Base-by-base conservation (phyloP, 768 basidiomycete species). In the Coprinopsis strossmayeri region DNA sequence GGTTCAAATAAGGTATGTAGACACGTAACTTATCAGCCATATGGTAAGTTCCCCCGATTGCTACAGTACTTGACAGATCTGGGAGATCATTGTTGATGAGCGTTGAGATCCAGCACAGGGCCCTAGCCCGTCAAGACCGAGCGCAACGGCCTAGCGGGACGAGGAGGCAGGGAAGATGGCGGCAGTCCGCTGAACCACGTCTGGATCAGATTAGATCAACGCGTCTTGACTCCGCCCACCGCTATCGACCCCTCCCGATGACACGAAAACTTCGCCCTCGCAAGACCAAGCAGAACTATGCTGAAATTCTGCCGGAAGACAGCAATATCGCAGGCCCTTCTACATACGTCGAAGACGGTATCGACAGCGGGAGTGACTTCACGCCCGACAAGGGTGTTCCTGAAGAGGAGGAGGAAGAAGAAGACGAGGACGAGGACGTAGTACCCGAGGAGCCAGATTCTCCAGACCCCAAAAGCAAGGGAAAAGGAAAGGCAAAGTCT, bases 311-410 rank as follows among this genome's bases (percentile, higher is more conserved):
- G 27, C 67, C 57, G 2, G 50, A 64, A 1, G 54, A 61, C 25
- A 72, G 67, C 2, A 68, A 69, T 21, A 64, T 56, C 5, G 66
- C 74, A 15, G 76, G 79, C 3, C 51, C 55, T 24, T 50, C 50
- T n/a, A 42, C 76, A 69, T 57, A 72, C 70, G 54, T 61, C 18
- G 61, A 66, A 5, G 66, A 69, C 1, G 68, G 72, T 10, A 57
- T 55, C 13, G 68, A 67, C 49, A 77, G 72, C 50, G 76, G 65
- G 25, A 81, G 79, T 57, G 82, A 83, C 53, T 82, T 84, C 60
- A 65, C 70, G 3, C 77, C 70, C 1, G 74, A 68, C n/a, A 62
- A 65, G 35, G 49, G 28, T 28, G 37, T 40, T 5, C 59, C 56
- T 9, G 60, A 59, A 3, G 57, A 53, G 7, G 63, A 61, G 3